These are phyloP conservation scores for Waltiozyma sp. DNA, from an alignment of 1,139 yeast genomes.

Conservation along the genomic window DNA sequence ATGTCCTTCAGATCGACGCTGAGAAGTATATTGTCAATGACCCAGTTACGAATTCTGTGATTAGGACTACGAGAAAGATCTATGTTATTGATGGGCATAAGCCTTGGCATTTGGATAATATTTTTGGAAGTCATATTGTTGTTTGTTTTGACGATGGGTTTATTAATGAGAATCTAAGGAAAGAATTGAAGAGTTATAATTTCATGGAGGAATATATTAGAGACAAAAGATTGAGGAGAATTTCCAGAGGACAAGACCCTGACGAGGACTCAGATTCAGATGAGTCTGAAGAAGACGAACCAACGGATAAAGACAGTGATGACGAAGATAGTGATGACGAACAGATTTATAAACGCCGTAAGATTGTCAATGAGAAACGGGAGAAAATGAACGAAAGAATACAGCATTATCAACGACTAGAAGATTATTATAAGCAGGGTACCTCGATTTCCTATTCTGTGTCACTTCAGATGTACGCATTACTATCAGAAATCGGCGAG, in stretches of 20 bases:
- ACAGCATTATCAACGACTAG: slow-evolving; percentile 44
- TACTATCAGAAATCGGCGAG: slow-evolving; percentile 72
- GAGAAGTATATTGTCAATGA: slow-evolving; percentile 27
- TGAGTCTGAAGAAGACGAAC: slow-evolving; percentile 21
- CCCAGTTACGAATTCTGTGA: slow-evolving; percentile 15
- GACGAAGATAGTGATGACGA: slow-evolving; percentile 23
- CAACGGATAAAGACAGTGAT: slow-evolving; percentile 19
- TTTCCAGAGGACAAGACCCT: slow-evolving; percentile 20
- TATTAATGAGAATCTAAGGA: slow-evolving; percentile 43
- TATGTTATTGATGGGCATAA: slow-evolving; percentile 86
- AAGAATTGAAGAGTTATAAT: slow-evolving; percentile 35
- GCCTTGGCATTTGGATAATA: slow-evolving; percentile 92
- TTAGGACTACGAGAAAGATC: slow-evolving; percentile 36
- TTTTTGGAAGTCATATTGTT: slow-evolving; percentile 76
- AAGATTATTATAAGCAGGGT: slow-evolving; percentile 72
- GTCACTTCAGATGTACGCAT: slow-evolving; percentile 69
- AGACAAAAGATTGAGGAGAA: slow-evolving; percentile 19
- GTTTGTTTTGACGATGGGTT: slow-evolving; percentile 84
- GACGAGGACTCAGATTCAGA: slow-evolving; percentile 22
- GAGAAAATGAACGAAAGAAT: background rate
- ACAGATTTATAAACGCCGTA: slow-evolving; percentile 3
- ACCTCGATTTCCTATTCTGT: slow-evolving; percentile 67
- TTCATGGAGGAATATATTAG: slow-evolving; percentile 17
- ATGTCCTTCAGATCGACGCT: slow-evolving; percentile 58
- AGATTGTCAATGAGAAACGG: background rate